Percentiles rank a stretch among this genome's conserved stretches.
Evolutionary conservation across 2,329 filamentous ascomycete genomes (phyloP).

Genomic region (Pyrenochaeta sp.): DNA sequence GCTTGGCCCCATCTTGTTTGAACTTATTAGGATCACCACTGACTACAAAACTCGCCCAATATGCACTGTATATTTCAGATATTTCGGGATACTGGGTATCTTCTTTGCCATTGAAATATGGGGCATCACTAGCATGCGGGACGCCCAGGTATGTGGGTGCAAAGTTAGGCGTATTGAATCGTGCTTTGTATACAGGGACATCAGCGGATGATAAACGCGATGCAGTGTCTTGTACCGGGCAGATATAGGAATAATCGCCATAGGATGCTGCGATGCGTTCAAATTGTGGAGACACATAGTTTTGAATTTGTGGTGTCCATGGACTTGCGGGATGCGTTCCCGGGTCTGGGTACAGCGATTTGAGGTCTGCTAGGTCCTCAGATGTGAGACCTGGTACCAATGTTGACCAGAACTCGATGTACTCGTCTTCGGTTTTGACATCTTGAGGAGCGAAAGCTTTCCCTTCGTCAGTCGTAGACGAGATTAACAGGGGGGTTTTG

Average conservation of each 20-base stretch:
- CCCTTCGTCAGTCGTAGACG: constrained; percentile 48
- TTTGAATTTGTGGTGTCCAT: constrained; percentile 40
- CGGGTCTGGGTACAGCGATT: constrained; percentile 39
- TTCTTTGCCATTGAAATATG: constrained; percentile 40
- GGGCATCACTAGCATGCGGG: constrained; percentile 39
- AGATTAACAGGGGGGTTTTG: constrained; percentile 42
- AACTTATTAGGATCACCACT: constrained; percentile 45
- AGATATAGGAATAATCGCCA: constrained; percentile 47
- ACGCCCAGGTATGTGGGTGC: constrained; percentile 36
- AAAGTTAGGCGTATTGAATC: constrained; percentile 46
- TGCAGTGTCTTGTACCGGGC: constrained; percentile 45
- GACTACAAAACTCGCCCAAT: constrained; percentile 46
- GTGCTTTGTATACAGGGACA: constrained; percentile 43
- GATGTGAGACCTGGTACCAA: constrained; percentile 38
- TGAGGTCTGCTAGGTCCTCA: constrained; percentile 38
- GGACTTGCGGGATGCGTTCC: constrained; percentile 12
- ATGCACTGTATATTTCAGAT: constrained; percentile 41
- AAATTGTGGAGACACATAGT: constrained; percentile 54
- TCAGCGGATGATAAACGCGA: constrained; percentile 26
- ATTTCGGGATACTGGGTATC: constrained; percentile 40
- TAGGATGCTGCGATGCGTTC: constrained; percentile 54
- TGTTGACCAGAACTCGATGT: constrained; percentile 41
- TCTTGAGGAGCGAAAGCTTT: constrained; percentile 39
- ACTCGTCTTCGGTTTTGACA: constrained; percentile 47
- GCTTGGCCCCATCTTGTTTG: constrained; percentile 23